These are phyloP conservation scores for Porcisia hertigi DNA, from an alignment of 208 protist genomes.

Conservation along the genomic window DNA sequence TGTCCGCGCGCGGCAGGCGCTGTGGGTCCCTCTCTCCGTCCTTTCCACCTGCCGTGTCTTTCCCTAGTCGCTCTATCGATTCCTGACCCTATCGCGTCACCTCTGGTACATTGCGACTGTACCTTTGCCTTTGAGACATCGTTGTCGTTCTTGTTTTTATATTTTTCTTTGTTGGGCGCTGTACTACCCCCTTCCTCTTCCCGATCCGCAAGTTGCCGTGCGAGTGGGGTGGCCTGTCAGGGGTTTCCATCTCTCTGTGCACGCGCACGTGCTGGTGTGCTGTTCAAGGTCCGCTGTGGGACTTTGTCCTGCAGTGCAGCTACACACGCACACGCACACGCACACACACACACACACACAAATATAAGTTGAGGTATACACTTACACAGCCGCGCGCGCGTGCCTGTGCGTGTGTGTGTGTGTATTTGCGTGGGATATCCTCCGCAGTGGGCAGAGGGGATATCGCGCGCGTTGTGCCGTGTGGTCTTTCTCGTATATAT, in stretches of 20 bases:
- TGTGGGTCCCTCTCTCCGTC: background rate
- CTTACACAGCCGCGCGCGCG: background rate
- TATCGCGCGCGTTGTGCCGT: background rate
- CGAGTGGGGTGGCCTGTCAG: background rate
- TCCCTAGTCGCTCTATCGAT: background rate
- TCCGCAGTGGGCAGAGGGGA: background rate
- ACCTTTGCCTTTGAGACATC: background rate
- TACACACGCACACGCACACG: too few relatives aligned
- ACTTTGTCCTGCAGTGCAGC: too few relatives aligned
- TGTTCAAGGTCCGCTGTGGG: too few relatives aligned
- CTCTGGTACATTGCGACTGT: background rate
- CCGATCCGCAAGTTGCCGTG: background rate
- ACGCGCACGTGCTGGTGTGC: background rate
- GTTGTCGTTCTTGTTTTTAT: background rate
- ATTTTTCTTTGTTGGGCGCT: background rate
- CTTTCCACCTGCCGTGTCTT: background rate
- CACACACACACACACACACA: too few relatives aligned
- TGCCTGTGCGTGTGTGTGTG: background rate
- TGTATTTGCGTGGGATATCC: background rate
- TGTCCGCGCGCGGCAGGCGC: background rate
- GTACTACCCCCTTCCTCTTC: background rate
- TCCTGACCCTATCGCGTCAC: background rate
- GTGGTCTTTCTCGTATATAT: background rate
- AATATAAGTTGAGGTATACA: too few relatives aligned
- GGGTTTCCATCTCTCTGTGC: background rate